Evolutionary conservation across 2,329 filamentous ascomycete genomes (phyloP).

Genomic region (Colletotrichum brevisporum): DNA sequence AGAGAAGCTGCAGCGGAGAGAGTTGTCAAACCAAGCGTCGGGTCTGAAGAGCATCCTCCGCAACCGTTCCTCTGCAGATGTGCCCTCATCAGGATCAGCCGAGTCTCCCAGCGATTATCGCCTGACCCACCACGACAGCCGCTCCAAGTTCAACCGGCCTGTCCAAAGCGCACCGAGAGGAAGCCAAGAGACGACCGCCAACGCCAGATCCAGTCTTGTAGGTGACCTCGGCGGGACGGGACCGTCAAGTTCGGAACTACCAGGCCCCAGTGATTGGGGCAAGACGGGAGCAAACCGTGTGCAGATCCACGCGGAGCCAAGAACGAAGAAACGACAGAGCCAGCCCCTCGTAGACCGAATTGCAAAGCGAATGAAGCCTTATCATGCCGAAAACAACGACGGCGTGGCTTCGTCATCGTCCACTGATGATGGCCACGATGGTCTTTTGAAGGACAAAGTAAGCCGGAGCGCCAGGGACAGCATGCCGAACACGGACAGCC

Average conservation of each 20-base stretch:
- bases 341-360: background rate
- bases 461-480: background rate
- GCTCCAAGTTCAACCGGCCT: constrained; percentile 22
- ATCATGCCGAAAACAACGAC: background rate
- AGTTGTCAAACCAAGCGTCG: background rate
- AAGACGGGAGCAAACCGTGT: background rate
- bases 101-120: background rate
- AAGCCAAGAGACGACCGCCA: background rate
- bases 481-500: background rate
- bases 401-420: background rate
- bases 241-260: background rate
- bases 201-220: constrained; percentile 13
- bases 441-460: background rate
- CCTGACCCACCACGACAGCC: background rate
- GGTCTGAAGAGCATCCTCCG: background rate
- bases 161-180: constrained; percentile 1
- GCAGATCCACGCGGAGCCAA: background rate
- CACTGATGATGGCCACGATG: background rate
- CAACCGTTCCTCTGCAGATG: background rate
- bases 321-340: background rate
- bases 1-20: constrained; percentile 14
- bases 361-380: constrained; percentile 13
- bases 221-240: background rate
- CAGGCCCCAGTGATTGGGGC: background rate
- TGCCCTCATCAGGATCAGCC: background rate